Percentiles rank a stretch among this genome's conserved stretches.
phyloP scores from a whole-genome alignment of 192 early-diverging fungal genomes.

The Backusella tarrabulga region DNA sequence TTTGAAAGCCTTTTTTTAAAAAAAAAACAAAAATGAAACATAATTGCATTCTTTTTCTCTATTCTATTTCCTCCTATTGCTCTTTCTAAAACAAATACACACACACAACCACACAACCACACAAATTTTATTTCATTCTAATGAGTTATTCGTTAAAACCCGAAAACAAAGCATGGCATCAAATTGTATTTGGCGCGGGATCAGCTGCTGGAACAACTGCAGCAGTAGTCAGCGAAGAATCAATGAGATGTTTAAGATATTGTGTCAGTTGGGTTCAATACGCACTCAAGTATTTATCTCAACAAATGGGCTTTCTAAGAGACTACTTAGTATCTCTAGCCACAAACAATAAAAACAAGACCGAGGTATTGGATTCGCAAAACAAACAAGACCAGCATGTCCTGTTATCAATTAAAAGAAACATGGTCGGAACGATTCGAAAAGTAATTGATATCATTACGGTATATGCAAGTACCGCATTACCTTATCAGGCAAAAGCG shows the following conservation, averaged over 20 bases:
- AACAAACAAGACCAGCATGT: constrained; percentile 14
- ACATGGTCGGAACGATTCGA: constrained; percentile 78
- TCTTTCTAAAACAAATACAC: background rate
- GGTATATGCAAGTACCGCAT: constrained; percentile 75
- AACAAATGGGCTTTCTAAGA: constrained; percentile 61
- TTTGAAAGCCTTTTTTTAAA: background rate
- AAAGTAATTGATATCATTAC: constrained; percentile 83
- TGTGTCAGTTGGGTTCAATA: constrained; percentile 86
- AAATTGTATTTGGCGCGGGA: constrained; percentile 58
- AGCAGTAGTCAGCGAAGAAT: constrained; percentile 82
- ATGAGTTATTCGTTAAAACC: background rate
- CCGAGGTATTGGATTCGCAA: background rate
- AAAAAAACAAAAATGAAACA: background rate
- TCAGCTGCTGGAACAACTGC: constrained; percentile 61
- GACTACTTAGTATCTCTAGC: constrained; percentile 51
- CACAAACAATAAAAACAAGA: background rate
- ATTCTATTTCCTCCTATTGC: background rate
- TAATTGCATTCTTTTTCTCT: background rate
- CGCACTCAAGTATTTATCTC: constrained; percentile 66
- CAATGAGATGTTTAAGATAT: constrained; percentile 80
- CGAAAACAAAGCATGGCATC: constrained; percentile 43
- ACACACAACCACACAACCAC: background rate
- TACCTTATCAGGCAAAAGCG: constrained; percentile 76
- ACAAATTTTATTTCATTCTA: background rate
- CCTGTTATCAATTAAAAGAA: constrained; percentile 49